Base-by-base conservation (phyloP, 441 rosid genomes). In the Melastoma candidum region DNA sequence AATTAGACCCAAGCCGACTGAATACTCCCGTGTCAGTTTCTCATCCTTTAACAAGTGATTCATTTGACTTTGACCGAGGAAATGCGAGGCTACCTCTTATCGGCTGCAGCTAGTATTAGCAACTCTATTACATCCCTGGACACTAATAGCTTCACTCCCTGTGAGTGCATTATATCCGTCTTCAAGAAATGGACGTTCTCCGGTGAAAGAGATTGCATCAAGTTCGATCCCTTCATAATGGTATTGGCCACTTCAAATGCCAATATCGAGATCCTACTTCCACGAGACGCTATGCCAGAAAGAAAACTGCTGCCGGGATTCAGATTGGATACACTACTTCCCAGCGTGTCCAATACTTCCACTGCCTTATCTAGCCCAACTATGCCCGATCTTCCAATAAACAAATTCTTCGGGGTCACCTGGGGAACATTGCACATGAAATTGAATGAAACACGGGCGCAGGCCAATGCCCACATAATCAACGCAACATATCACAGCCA, bases 201-300 rank as follows among this genome's bases (percentile, higher is more conserved):
- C 58, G 79, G 81, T 2, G 88, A 84, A 46, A 86, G 75, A 66
- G 95, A 83, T 50, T 77, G 88, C 64, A 83, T 60, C 70, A 89
- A 73, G 51, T 62, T 75, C 56, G 86, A 82, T 48, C 90, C 97
- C 75, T 86, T 89, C 46, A 87, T 72, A 60, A 89, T 79, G 5
- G 97, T 89, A 53, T 89, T 89, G 11, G 97, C 97, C 8, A 89
- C 90, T 78, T 89, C 97, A 58, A 85, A 89, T 36, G 97, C 85
- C 64, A 85, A 63, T 60, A 89, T 80, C 44, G 65, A 54, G 46
- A 85, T 73, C 59, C 59, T 80, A 57, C 69, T 68, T 64, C 84
- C 82, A 59, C 79, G 83, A 0, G 82, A 74, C 43, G 75, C 63
- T 50, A 68, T 47, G 36, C 84, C 86, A 17, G 95, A 46, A 53